Evolutionary conservation across 768 basidiomycete genomes (phyloP).

Genomic region (Postia placenta): DNA sequence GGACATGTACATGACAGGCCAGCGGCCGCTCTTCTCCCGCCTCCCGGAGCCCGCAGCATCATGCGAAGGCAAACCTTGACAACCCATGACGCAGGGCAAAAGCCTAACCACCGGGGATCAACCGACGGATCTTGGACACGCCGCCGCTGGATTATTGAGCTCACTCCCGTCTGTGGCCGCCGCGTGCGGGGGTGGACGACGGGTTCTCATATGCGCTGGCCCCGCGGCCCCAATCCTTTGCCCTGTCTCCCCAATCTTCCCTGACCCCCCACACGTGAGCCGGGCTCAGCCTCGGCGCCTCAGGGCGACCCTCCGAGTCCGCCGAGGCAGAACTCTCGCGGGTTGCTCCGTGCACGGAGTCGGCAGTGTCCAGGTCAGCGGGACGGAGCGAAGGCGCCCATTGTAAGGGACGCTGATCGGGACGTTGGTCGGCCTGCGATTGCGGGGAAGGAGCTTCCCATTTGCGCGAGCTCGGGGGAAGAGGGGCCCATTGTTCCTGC

Average conservation of each 20-base stretch:
- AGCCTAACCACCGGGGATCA: background rate
- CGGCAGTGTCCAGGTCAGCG: conserved; percentile 1
- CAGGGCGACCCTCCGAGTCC: conserved; percentile 13
- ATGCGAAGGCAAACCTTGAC: background rate
- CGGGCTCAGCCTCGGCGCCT: conserved; percentile 29
- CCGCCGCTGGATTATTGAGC: too few relatives aligned
- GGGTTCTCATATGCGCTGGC: conserved; percentile 7
- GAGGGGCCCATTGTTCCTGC: conserved; percentile 30
- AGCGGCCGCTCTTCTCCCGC: background rate
- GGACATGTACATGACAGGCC: background rate
- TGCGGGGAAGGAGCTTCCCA: conserved; percentile 23
- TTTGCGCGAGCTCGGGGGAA: conserved; percentile 24
- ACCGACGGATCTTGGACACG: background rate
- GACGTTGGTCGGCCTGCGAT: background rate
- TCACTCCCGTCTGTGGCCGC: background rate
- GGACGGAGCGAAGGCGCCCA: background rate
- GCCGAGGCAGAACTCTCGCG: conserved; percentile 3
- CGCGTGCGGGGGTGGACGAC: too few relatives aligned
- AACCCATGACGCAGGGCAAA: background rate
- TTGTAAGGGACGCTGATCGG: background rate
- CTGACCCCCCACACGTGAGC: conserved; percentile 35
- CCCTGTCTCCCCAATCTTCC: conserved; percentile 29
- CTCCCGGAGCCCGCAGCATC: background rate
- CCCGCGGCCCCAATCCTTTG: conserved; percentile 14
- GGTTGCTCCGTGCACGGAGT: conserved; percentile 22